phyloP scores from a whole-genome alignment of 768 basidiomycete species.

The Psilocybe cyanescens region DNA sequence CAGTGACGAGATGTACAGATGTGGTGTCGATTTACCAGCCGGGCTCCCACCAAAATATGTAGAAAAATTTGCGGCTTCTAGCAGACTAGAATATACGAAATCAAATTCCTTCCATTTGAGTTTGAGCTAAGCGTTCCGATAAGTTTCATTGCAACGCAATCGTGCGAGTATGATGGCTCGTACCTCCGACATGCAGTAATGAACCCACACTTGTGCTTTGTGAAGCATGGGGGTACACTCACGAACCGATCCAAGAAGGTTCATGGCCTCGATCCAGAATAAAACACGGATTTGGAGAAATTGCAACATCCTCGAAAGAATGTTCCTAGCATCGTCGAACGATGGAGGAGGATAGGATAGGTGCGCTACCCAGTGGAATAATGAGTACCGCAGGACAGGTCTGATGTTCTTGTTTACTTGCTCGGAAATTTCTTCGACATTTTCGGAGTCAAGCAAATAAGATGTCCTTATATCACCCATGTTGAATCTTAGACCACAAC shows the following conservation, averaged over 20 bases:
- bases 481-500: slow-evolving; percentile 17
- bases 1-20: too few relatives aligned
- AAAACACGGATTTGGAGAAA: slow-evolving; percentile 21
- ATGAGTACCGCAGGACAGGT: slow-evolving; percentile 8
- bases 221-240: slow-evolving; percentile 21
- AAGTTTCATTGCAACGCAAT: neutral
- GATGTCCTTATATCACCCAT: slow-evolving; percentile 20
- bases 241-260: slow-evolving; percentile 17
- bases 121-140: too few relatives aligned
- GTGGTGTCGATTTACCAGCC: too few relatives aligned
- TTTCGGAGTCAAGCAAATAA: slow-evolving; percentile 5
- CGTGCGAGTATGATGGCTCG: too few relatives aligned
- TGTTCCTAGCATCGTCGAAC: neutral
- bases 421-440: neutral
- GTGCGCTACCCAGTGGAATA: slow-evolving; percentile 10
- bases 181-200: too few relatives aligned
- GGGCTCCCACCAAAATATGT: too few relatives aligned
- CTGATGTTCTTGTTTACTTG: slow-evolving; percentile 11
- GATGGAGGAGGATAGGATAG: neutral
- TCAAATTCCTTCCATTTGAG: too few relatives aligned
- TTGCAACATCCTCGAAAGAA: slow-evolving; percentile 3
- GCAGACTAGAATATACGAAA: too few relatives aligned
- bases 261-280: slow-evolving; percentile 33
- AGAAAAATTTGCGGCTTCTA: too few relatives aligned
- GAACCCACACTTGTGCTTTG: slow-evolving; percentile 4